Percentiles rank a stretch among this genome's conserved stretches.
These are phyloP conservation scores for Trapa incisa DNA, from an alignment of 345 rosid species.

Conservation along the genomic window DNA sequence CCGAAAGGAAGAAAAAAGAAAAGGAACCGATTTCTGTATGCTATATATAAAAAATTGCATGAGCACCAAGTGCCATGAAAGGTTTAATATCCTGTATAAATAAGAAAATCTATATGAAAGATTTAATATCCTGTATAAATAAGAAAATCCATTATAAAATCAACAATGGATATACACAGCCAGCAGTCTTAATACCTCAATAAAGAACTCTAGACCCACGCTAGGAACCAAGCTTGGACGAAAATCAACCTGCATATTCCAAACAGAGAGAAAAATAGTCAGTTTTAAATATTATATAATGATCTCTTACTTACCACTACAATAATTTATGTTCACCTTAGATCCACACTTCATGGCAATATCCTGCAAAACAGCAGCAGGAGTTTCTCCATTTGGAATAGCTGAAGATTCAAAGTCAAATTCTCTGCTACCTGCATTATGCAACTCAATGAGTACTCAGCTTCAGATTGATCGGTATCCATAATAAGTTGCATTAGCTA, in stretches of 20 bases:
- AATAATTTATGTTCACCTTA: constrained; percentile 38
- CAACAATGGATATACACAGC: neutral
- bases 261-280: neutral
- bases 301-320: neutral
- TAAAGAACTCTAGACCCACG: constrained; percentile 58
- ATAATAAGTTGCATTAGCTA: neutral
- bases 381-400: constrained; percentile 43
- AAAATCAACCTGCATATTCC: constrained; percentile 63
- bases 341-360: constrained; percentile 81
- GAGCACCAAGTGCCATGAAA: neutral
- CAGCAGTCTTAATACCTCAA: constrained; percentile 45
- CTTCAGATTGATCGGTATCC: constrained; percentile 25
- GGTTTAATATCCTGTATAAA: neutral
- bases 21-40: neutral
- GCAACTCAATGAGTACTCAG: constrained; percentile 39
- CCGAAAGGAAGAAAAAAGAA: neutral
- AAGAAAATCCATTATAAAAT: neutral
- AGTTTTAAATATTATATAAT: neutral
- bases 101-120: neutral
- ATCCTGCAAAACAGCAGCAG: constrained; percentile 48
- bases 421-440: constrained; percentile 52
- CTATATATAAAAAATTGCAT: neutral
- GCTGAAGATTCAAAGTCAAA: constrained; percentile 48
- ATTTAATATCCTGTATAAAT: neutral
- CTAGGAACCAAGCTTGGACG: constrained; percentile 49